A percentile compares a stretch with the other conserved stretches of the same genome.
phyloP scores from a whole-genome alignment of 768 basidiomycete species.

The Auricularia sp. region DNA sequence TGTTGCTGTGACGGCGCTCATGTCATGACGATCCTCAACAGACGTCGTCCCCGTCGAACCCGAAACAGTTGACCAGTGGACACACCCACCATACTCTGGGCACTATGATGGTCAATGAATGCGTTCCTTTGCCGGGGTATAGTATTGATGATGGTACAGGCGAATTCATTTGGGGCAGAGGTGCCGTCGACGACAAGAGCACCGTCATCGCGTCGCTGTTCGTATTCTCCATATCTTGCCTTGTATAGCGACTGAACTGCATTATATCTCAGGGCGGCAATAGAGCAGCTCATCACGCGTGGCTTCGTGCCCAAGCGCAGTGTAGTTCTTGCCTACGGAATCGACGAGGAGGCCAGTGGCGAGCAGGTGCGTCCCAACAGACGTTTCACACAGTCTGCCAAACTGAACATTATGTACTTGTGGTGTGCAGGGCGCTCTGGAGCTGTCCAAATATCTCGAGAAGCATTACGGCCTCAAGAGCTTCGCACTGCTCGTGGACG shows the following conservation, averaged over 20 bases:
- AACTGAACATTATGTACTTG: no score
- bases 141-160: slow-evolving; percentile 17
- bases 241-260: no score
- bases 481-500: not conserved
- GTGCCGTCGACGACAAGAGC: slow-evolving; percentile 65
- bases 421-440: slow-evolving; percentile 29
- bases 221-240: no score
- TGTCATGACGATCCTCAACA: not conserved
- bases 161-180: slow-evolving; percentile 65
- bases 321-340: slow-evolving; percentile 51
- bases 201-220: slow-evolving; percentile 40
- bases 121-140: slow-evolving; percentile 2
- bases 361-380: slow-evolving; percentile 23
- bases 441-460: slow-evolving; percentile 35
- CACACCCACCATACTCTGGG: slow-evolving; percentile 22
- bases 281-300: slow-evolving; percentile 53
- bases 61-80: slow-evolving; percentile 31
- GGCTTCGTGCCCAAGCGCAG: slow-evolving; percentile 57
- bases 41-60: slow-evolving; percentile 25
- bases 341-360: slow-evolving; percentile 66
- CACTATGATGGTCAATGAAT: slow-evolving; percentile 8
- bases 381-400: not conserved
- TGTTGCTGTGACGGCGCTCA: not conserved
- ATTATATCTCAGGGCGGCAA: slow-evolving; percentile 38
- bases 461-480: not conserved